Evolutionary conservation across 176 grass and related monocot species (phyloP).

Genomic region (Carex cristatella): DNA sequence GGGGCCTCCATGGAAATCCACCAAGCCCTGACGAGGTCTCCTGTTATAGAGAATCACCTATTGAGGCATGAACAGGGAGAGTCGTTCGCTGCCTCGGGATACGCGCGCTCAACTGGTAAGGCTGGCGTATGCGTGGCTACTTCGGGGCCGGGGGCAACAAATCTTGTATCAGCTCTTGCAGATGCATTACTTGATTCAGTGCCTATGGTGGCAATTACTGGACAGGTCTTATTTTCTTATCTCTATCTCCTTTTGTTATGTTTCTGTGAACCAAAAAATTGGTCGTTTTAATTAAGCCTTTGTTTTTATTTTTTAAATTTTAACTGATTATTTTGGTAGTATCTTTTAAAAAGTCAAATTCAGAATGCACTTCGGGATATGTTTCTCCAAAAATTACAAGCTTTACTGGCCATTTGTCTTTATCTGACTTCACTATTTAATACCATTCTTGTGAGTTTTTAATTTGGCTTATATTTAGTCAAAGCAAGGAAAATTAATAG

Average conservation of each 20-base stretch:
- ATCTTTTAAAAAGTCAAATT: not conserved
- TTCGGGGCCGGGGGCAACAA: slow-evolving; percentile 88
- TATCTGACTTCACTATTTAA: not conserved
- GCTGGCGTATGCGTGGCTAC: slow-evolving; percentile 89
- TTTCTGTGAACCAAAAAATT: too few species aligned
- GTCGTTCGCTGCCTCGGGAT: slow-evolving; percentile 80
- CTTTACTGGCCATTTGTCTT: not conserved
- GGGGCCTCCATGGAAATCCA: slow-evolving; percentile 99
- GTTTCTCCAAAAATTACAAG: not conserved
- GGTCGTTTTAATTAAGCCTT: too few species aligned
- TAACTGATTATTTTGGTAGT: not conserved
- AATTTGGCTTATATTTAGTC: not conserved
- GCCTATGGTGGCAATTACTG: slow-evolving; percentile 87
- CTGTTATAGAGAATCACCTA: slow-evolving; percentile 75
- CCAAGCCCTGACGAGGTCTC: slow-evolving; percentile 95
- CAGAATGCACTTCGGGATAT: not conserved
- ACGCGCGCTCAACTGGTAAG: slow-evolving; percentile 66
- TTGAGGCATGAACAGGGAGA: slow-evolving; percentile 95
- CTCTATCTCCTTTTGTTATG: too few species aligned
- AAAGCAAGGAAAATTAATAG: not conserved
- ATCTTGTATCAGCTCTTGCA: slow-evolving; percentile 90
- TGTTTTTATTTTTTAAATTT: not conserved
- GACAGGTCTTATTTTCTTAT: slow-evolving; percentile 37
- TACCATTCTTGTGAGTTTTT: not conserved
- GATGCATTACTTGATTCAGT: slow-evolving; percentile 95